Conservation (phyloP, 2,329 filamentous ascomycete species). For the Ophiocordyceps sinensis region DNA sequence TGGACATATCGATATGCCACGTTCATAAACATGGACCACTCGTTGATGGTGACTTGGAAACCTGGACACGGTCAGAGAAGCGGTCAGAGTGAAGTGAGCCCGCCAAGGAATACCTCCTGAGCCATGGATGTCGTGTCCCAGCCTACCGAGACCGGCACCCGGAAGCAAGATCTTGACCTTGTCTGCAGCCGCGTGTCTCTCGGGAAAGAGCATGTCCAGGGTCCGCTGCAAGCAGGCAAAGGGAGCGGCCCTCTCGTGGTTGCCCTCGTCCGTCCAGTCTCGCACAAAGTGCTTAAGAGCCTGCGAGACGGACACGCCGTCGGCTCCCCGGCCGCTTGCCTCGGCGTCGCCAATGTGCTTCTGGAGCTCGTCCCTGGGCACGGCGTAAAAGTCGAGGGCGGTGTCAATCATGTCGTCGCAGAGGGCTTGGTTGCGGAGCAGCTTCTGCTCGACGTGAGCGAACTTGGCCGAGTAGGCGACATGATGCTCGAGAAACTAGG, state of each 20-base stretch:
- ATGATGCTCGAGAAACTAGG: conserved; percentile 36
- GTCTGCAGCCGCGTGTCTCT: conserved; percentile 2
- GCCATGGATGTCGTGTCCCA: conserved; percentile 34
- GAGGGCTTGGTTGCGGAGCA: conserved; percentile 28
- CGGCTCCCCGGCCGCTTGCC: conserved; percentile 21
- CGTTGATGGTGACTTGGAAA: conserved; percentile 39
- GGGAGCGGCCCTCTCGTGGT: conserved; percentile 26
- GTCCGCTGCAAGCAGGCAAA: conserved; percentile 24
- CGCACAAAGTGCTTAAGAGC: conserved; percentile 42
- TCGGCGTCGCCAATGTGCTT: conserved; percentile 23
- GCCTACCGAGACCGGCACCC: conserved; percentile 35
- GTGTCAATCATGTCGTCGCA: conserved; percentile 29
- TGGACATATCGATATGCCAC: conserved; percentile 35
- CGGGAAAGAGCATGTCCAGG: conserved; percentile 16
- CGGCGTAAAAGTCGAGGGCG: conserved; percentile 30
- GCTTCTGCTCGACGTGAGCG: conserved; percentile 23
- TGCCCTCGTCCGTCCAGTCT: conserved; percentile 38
- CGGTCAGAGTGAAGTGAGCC: background rate
- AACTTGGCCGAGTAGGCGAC: conserved; percentile 43
- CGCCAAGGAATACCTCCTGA: conserved; percentile 18
- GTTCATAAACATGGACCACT: conserved; percentile 45
- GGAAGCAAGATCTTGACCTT: conserved; percentile 30
- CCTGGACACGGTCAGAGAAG: conserved; percentile 10
- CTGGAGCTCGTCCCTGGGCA: conserved; percentile 28
- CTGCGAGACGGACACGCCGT: conserved; percentile 34